Evolutionary conservation across 2,329 filamentous ascomycete species (phyloP).

Genomic region (Colletotrichum sp.): DNA sequence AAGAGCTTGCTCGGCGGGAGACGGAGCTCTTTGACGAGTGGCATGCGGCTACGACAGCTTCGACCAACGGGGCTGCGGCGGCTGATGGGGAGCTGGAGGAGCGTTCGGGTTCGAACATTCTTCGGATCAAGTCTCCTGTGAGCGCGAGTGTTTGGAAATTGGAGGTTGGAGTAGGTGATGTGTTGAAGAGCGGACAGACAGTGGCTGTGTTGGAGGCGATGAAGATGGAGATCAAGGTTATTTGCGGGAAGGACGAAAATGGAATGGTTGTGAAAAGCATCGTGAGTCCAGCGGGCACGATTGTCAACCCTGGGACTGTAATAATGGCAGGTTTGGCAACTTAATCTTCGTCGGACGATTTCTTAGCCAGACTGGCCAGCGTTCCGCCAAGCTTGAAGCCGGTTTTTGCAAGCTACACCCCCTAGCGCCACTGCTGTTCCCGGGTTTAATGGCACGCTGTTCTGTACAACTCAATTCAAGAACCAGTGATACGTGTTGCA

Average conservation of each 20-base stretch:
- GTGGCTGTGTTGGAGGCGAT: constrained; percentile 58
- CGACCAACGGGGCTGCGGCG: background rate
- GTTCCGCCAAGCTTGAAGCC: no score
- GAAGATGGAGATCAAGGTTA: constrained; percentile 55
- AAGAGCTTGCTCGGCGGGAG: background rate
- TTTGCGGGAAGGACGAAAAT: background rate
- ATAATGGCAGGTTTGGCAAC: no score
- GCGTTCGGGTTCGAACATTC: background rate
- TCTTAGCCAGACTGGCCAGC: no score
- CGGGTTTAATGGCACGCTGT: no score
- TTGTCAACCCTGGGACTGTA: no score
- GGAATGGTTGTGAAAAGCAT: background rate
- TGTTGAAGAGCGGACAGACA: constrained; percentile 43
- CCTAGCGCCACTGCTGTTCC: no score
- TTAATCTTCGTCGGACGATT: no score
- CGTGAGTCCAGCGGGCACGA: background rate
- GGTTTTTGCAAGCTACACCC: no score
- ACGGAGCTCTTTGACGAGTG: background rate
- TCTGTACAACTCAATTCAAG: no score
- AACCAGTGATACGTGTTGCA: no score
- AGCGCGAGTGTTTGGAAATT: constrained; percentile 62
- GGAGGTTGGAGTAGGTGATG: constrained; percentile 43
- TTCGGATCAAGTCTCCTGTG: constrained; percentile 42
- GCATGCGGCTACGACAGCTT: background rate
- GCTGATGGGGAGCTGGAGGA: background rate